Evolutionary conservation across 2,329 filamentous ascomycete genomes (phyloP), one percentile per base, ranked within the genome.

Genomic region (Metarhizium sp.): DNA sequence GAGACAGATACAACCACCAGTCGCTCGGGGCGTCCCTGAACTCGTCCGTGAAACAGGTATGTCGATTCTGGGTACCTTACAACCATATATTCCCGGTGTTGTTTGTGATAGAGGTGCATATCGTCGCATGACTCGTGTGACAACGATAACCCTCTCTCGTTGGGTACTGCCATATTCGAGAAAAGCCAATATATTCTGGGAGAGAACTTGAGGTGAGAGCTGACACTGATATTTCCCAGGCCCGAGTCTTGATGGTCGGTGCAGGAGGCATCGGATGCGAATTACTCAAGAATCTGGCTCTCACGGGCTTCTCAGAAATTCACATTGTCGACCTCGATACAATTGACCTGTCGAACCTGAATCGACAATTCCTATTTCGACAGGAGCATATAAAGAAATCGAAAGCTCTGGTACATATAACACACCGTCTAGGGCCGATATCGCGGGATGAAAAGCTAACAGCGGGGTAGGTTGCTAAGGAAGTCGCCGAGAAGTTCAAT

Each of bases 251-350:
- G 57, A 90, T 99, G 78, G 92, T 99, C 56, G 94, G 94, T 65
- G 94, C 94, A 55, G 94, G 94, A 59, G 94, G 94, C 59, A 99
- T 99, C 67, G 94, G 94, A 63, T 99, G 94, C 74, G 94, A 99
- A 74, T 80, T 99, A 7, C 83, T 99, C 60, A 99, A 99, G 78
- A 96, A 97, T 71, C 84, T 99, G 56, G 90, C 92, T 48, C 85
- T 96, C 51, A 88, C 86, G 47, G 92, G 92, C 62, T 99, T 96
- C 64, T 90, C 90, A 61, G 88, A 96, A 73, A 85, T 97, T 52
- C 89, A 96, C 71, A 86, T 97, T 49, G 90, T 99, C 62, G 94
- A 99, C 71, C 87, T 99, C 58, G 94, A 99, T 71, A 99, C 94
- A 1, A 97, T 99, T 73, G 94, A 99, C 68, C 80, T 99, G 25